Evolutionary conservation across 805 yeast genomes (phyloP), one percentile per base, ranked within the genome.

Genomic region (Candida peoriensis): DNA sequence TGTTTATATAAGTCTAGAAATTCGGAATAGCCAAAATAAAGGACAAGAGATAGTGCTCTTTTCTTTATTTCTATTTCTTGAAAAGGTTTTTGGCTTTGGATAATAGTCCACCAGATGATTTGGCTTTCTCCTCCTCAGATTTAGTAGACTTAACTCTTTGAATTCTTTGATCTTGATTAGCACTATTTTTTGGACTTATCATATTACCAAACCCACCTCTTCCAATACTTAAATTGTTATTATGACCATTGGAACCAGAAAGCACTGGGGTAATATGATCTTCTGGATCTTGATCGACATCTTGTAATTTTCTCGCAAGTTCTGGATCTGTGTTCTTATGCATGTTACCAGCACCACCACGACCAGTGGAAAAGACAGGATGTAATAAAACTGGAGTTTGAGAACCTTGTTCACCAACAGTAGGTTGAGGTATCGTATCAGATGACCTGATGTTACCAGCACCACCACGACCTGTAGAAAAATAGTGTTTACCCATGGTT

Each of bases 291-390:
- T 56, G 59, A 27, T 78, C 85, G 6, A 78, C 85, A 47, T 77
- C 88, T 54, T 81, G 88, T 10, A 82, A 70, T 44, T 66, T 69
- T 41, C 88, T 64, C 5, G 85, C 69, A 32, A 73, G 48, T 32
- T 68, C 66, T 1, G 81, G 74, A 52, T 80, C 76, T 23, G 66
- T 66, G 55, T 80, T 81, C 42, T 64, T 68, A 36, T 76, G 60
- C 84, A 81, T 81, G 49, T 81, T 81, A 5, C 90, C 90, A 32
- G 74, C 78, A 6, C 90, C 90, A 6, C 90, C 90, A 44, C 90
- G 67, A 15, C 89, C 90, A 2, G 88, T 81, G 18, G 83, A 70
- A 50, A 75, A 72, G 18, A 74, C 70, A 20, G 72, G 70, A 14
- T 72, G 71, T 17, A 72, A 55, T 21, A 77, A 63, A 47, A 63